Evolutionary conservation across 2,329 filamentous ascomycete species (phyloP), one percentile per base, ranked within the genome.

Genomic region (Didymella glomerata): DNA sequence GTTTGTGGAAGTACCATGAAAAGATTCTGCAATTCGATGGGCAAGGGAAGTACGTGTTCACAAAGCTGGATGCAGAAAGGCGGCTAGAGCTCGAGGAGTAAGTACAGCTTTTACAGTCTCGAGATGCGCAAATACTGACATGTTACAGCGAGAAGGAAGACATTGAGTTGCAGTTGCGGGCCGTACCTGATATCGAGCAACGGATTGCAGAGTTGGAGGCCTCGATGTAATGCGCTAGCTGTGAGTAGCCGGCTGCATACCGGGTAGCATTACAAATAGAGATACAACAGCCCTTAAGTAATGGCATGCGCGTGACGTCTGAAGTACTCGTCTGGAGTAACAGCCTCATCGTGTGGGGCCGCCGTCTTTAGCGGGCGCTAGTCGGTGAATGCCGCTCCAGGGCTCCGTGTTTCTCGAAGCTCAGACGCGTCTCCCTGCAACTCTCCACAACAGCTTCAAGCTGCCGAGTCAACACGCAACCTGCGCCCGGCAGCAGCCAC

Each of bases 11-110:
- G 77, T 98, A 99, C 77, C 95, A 99, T 77, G 90, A 88, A 67
- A 90, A 90, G 78, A 98, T 99, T 61, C 78, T 99, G 73, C 95
- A 99, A 78, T 99, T 99, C 75, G 94, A 98, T 77, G 95, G 95
- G 0, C 92, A 97, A 78, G 95, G 95, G 0, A 84, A 92, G 49
- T 97, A 91, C 70, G 87, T 97, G 34, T 99, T 99, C 72, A 96
- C 93, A 0, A 86, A 86, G 56, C 81, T 99, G 48, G 95, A 99
- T 77, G 94, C 94, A 18, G 94, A 97, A 69, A 88, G 85, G 75
- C 84, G 95, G 61, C 77, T 98, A 76, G 85, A 87, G 77, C 82
- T 99, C 48, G 95, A 99, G 82, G 95, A 99, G 84, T 86, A 78
- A 77, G 83, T 79, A 16, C 10, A 14, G 13, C 16, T 22, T 24